phyloP scores from a whole-genome alignment of 176 grass and related monocot genomes.

The Bothriochloa decipiens region DNA sequence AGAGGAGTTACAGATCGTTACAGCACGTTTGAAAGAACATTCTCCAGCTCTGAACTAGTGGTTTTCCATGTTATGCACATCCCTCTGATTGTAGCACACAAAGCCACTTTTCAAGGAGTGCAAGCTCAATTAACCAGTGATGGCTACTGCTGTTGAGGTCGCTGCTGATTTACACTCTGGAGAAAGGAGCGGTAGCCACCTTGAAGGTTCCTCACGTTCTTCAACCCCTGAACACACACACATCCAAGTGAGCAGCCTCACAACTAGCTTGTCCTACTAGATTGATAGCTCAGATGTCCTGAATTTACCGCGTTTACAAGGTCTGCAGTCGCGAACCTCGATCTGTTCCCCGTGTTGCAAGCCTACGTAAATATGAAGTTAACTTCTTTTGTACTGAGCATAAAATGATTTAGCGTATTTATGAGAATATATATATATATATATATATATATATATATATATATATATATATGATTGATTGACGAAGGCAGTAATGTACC shows the following conservation, averaged over 20 bases:
- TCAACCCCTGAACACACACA: conserved; percentile 36
- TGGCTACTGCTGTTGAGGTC: not conserved
- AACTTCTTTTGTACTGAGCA: no score
- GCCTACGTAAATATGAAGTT: not conserved
- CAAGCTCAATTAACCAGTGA: not conserved
- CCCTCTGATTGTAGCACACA: not conserved
- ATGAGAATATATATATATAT: no score
- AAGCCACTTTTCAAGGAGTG: not conserved
- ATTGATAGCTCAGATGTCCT: not conserved
- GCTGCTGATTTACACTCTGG: conserved; percentile 21
- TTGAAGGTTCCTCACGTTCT: conserved; percentile 43
- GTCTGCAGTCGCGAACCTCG: conserved; percentile 44
- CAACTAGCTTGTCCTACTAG: not conserved
- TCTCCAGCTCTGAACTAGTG: not conserved
- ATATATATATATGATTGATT: no score
- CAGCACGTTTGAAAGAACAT: not conserved
- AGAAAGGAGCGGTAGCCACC: conserved; percentile 45
- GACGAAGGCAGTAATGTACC: conserved; percentile 21
- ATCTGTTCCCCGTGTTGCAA: conserved; percentile 46
- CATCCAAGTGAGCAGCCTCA: not conserved
- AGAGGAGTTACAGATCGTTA: not conserved
- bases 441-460: no score
- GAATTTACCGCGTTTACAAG: conserved; percentile 39
- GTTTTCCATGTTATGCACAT: no score
- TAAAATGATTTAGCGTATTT: no score